Conservation (phyloP, 495 filamentous ascomycete genomes). For the Hypoxylon rickii region DNA sequence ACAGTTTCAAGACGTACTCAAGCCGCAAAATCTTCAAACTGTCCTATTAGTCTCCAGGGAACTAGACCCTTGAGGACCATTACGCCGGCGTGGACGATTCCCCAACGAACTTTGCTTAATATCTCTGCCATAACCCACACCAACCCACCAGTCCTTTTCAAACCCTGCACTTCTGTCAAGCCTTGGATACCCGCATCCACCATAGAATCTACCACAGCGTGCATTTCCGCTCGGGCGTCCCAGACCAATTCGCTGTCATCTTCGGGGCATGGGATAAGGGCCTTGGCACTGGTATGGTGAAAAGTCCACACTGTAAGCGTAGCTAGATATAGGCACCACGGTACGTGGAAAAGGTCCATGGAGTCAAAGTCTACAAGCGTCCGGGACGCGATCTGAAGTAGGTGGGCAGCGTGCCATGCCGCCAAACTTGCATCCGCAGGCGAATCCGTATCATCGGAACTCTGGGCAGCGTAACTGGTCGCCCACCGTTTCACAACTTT, state of each 20-base stretch:
- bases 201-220: slow-evolving; percentile 40
- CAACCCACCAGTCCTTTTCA: slow-evolving; percentile 41
- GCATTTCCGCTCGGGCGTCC: slow-evolving; percentile 49
- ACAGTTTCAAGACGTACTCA: slow-evolving; percentile 1
- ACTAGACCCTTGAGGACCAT: slow-evolving; percentile 51
- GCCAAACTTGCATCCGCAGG: slow-evolving; percentile 36
- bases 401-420: slow-evolving; percentile 52
- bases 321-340: slow-evolving; percentile 61
- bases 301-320: slow-evolving; percentile 59
- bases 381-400: slow-evolving; percentile 53
- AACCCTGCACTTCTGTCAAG: slow-evolving; percentile 32
- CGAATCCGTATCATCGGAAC: background rate
- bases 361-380: slow-evolving; percentile 56
- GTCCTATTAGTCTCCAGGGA: slow-evolving; percentile 31
- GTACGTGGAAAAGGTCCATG: slow-evolving; percentile 58
- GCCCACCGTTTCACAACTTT: slow-evolving; percentile 50
- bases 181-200: slow-evolving; percentile 30
- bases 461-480: slow-evolving; percentile 2
- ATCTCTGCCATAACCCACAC: slow-evolving; percentile 56
- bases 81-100: slow-evolving; percentile 61
- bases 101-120: slow-evolving; percentile 59
- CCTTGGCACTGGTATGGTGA: slow-evolving; percentile 38
- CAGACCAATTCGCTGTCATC: slow-evolving; percentile 47
- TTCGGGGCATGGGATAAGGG: slow-evolving; percentile 9
- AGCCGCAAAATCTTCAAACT: slow-evolving; percentile 18